These are phyloP conservation scores for Hortiboletus flavorubellus DNA, from an alignment of 768 basidiomycete genomes.

Conservation along the genomic window DNA sequence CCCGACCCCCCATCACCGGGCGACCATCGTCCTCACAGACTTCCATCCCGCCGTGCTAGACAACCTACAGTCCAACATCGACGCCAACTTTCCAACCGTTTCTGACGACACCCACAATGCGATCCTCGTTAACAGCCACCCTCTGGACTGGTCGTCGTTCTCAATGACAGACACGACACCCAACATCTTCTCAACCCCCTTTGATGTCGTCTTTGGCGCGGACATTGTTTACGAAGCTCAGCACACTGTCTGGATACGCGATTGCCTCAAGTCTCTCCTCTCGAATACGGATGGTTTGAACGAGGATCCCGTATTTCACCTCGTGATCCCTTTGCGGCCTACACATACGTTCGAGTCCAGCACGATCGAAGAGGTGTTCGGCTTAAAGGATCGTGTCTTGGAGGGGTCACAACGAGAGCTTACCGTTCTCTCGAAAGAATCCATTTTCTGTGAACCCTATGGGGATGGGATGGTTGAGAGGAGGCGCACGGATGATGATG, in stretches of 20 bases:
- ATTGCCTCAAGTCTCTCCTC: slow-evolving; percentile 40
- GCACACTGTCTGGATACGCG: slow-evolving; percentile 46
- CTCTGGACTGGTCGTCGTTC: slow-evolving; percentile 41
- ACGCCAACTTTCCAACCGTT: slow-evolving; percentile 30
- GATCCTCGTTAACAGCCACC: slow-evolving; percentile 24
- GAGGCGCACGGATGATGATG: slow-evolving; percentile 42
- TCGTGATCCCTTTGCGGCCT: slow-evolving; percentile 71
- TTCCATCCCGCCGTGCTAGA: slow-evolving; percentile 45
- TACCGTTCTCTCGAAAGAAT: slow-evolving; percentile 51
- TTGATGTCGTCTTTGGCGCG: slow-evolving; percentile 51
- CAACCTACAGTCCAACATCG: slow-evolving; percentile 46
- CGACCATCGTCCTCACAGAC: slow-evolving; percentile 44
- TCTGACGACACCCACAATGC: background rate
- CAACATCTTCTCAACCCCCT: slow-evolving; percentile 32
- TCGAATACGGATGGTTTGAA: slow-evolving; percentile 16
- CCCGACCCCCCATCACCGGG: background rate
- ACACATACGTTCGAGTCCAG: slow-evolving; percentile 60
- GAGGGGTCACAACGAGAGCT: slow-evolving; percentile 30
- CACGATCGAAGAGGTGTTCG: slow-evolving; percentile 57
- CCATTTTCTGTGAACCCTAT: slow-evolving; percentile 51
- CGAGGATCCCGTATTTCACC: slow-evolving; percentile 48
- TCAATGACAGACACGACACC: slow-evolving; percentile 11
- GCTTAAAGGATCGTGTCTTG: background rate
- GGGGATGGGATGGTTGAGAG: slow-evolving; percentile 17
- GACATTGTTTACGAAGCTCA: slow-evolving; percentile 53